These are phyloP conservation scores for Stipa capillata DNA, from an alignment of 176 grass and related monocot genomes.

Conservation along the genomic window DNA sequence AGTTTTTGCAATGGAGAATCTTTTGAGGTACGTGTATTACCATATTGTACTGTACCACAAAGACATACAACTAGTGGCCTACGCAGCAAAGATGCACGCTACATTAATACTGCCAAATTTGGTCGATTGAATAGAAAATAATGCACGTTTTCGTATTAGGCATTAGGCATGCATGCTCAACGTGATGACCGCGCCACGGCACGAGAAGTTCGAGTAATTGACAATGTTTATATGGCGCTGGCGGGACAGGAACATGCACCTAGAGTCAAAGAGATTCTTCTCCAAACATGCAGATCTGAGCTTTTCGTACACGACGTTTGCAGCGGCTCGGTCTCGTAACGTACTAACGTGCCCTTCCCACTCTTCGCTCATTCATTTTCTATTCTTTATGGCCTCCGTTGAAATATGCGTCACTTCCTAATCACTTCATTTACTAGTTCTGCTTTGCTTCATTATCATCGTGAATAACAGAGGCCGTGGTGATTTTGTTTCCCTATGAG, in stretches of 20 bases:
- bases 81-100: neutral
- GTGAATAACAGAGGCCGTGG: too few species aligned
- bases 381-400: too few species aligned
- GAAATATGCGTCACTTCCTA: too few species aligned
- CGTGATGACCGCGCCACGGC: neutral
- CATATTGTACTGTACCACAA: neutral
- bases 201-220: neutral
- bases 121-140: too few species aligned
- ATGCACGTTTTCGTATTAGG: too few species aligned
- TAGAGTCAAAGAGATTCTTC: constrained; percentile 26
- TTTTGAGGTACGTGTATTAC: neutral
- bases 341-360: too few species aligned
- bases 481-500: neutral
- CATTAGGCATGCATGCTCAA: neutral
- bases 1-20: neutral
- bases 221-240: neutral
- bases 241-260: neutral
- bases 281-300: too few species aligned
- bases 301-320: too few species aligned
- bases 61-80: neutral
- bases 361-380: too few species aligned
- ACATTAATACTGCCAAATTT: too few species aligned
- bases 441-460: too few species aligned
- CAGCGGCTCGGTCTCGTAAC: neutral
- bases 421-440: too few species aligned